A percentile compares a stretch with the other conserved stretches of the same genome.
Conservation (phyloP, 352 stramenopile genomes). For the Phytopythium ostracodes region DNA sequence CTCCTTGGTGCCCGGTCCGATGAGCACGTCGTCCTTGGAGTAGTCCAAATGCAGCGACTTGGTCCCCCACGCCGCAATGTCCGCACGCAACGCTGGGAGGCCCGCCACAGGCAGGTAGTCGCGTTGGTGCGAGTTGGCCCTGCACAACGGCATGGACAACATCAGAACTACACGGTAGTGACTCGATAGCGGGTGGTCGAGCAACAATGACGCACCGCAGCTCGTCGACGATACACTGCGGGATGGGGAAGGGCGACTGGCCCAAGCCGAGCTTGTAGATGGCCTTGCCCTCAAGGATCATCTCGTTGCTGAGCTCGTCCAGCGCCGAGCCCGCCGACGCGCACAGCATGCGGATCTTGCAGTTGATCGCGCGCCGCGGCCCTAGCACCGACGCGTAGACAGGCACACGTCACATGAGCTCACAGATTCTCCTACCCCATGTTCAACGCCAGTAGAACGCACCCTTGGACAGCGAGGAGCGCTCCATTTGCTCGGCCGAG, state of each 20-base stretch:
- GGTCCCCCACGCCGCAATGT: slow-evolving; percentile 73
- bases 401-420: too few relatives aligned
- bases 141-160: too few relatives aligned
- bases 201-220: slow-evolving; percentile 67
- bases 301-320: slow-evolving; percentile 84
- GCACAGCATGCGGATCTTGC: slow-evolving; percentile 84
- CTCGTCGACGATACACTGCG: slow-evolving; percentile 86
- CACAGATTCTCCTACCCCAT: not conserved
- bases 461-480: slow-evolving; percentile 24
- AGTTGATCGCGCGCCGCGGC: slow-evolving; percentile 80
- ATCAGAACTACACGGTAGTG: too few relatives aligned
- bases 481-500: slow-evolving; percentile 32
- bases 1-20: slow-evolving; percentile 87
- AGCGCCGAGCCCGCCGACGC: slow-evolving; percentile 72
- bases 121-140: slow-evolving; percentile 73
- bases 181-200: too few relatives aligned
- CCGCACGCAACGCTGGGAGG: slow-evolving; percentile 62
- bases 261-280: slow-evolving; percentile 86
- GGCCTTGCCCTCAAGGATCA: slow-evolving; percentile 72
- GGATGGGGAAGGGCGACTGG: slow-evolving; percentile 84
- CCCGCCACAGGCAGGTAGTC: slow-evolving; percentile 83
- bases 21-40: slow-evolving; percentile 73
- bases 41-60: slow-evolving; percentile 54
- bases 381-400: too few relatives aligned
- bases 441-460: not conserved